Evolutionary conservation across 73 alveolate genomes (phyloP).

Genomic region (Breviolum minutum): DNA sequence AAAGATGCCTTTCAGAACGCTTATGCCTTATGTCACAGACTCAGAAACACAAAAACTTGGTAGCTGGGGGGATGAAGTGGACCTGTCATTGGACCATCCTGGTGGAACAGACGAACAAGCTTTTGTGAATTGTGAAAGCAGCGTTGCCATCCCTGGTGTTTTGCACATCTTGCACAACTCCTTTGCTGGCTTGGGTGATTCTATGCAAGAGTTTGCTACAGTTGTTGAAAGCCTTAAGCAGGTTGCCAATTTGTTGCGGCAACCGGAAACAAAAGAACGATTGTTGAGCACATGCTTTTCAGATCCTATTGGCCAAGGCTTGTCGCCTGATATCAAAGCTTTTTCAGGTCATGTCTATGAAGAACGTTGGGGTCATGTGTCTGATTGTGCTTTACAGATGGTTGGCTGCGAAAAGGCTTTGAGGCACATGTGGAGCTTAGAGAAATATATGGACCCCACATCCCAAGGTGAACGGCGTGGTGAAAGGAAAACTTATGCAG

Average conservation of each 20-base stretch:
- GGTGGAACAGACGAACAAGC: background rate
- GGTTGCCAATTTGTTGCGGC: background rate
- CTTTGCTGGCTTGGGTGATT: background rate
- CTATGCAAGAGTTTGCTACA: background rate
- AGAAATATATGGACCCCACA: background rate
- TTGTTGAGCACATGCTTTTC: background rate
- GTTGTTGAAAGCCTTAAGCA: background rate
- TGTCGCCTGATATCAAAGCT: background rate
- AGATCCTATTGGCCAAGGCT: background rate
- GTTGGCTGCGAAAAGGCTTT: background rate
- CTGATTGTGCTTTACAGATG: background rate
- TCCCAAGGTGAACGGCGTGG: background rate
- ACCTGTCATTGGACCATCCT: background rate
- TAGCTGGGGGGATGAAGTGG: background rate
- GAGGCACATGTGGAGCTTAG: background rate
- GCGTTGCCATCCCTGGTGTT: conserved; percentile 9
- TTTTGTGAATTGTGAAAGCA: background rate
- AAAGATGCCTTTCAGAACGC: background rate
- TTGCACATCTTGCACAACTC: conserved; percentile 44
- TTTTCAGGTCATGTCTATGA: background rate
- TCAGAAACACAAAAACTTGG: background rate
- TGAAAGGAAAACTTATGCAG: background rate
- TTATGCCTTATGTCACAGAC: background rate
- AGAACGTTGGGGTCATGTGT: conserved; percentile 17
- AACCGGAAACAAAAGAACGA: conserved; percentile 15